phyloP scores from a whole-genome alignment of 1,284 basidiomycete genomes.

The Austroboletus olivaceoglutinosus region DNA sequence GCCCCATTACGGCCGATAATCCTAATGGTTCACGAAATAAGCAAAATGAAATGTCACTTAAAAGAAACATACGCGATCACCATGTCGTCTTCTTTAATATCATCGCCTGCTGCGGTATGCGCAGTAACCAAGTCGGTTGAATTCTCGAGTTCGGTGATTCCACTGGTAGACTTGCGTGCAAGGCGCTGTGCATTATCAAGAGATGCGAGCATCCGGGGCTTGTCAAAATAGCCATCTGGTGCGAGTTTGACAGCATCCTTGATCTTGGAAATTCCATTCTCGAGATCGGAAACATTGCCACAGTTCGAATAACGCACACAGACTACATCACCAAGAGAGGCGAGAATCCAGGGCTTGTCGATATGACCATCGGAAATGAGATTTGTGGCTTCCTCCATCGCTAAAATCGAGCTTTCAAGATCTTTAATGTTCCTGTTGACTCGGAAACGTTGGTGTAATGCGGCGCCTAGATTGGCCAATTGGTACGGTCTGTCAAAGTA shows the following conservation, averaged over 20 bases:
- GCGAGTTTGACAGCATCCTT: not conserved
- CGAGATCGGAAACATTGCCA: not conserved
- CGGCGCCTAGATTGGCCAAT: not conserved
- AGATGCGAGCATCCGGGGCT: not conserved
- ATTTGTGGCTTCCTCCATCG: not conserved
- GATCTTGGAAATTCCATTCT: not conserved
- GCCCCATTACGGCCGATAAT: conserved; percentile 42
- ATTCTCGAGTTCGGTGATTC: no score
- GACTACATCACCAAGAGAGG: not conserved
- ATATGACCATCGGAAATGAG: not conserved
- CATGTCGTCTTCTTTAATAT: conserved; percentile 7
- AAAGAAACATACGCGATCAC: conserved; percentile 17
- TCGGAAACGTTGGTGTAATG: not conserved
- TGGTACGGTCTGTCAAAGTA: not conserved
- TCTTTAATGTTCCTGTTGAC: not conserved
- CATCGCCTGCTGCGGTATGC: no score
- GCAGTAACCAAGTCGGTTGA: no score
- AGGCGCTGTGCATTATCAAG: no score
- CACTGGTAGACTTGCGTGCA: no score
- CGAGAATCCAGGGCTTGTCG: not conserved
- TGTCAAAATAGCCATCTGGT: not conserved
- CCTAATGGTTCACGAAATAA: conserved; percentile 14
- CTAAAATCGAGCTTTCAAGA: not conserved
- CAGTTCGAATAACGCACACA: not conserved
- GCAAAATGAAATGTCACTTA: not conserved